Evolutionary conservation across 805 yeast genomes (phyloP), one percentile per base, ranked within the genome.

Genomic region (Debaryomyces hansenii): DNA sequence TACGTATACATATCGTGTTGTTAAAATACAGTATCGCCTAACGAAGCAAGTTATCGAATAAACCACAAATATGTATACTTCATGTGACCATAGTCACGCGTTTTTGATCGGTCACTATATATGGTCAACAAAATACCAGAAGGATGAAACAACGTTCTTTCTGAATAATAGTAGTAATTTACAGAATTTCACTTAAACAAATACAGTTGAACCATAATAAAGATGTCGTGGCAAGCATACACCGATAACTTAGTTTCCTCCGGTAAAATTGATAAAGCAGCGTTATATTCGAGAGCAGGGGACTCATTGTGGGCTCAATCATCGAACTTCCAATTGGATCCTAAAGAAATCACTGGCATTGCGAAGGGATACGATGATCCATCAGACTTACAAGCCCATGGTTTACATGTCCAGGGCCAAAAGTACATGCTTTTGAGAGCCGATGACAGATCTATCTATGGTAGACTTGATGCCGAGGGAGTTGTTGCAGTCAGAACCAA

Each of bases 221-320:
- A 27, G 42, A 64, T 64, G 69, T 64, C 69, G 46, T 64, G 69
- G 69, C 66, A 64, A 90, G 97, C 97, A 50, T 94, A 94, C 79
- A 90, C 97, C 45, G 98, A 94, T 67, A 92, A 90, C 73, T 83
- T 94, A 57, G 73, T 87, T 55, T 87, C 85, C 46, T 87, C 97
- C 42, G 89, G 90, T 52, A 89, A 88, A 67, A 77, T 94, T 55
- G 97, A 92, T 73, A 83, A 83, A 67, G 97, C 98, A 29, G 94
- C 95, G 36, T 82, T 94, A 56, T 91, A 87, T 70, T 91, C 97
- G 8, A 85, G 87, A 56, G 96, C 95, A 11, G 99, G 99, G 39
- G 96, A 91, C 67, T 80, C 96, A 16, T 79, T 83, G 44, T 94
- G 99, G 99, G 98, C 98, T 18, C 81, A 84, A 56, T 77, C 94